phyloP scores from a whole-genome alignment of 176 grass and related monocot genomes.

The Phyllostachys edulis region DNA sequence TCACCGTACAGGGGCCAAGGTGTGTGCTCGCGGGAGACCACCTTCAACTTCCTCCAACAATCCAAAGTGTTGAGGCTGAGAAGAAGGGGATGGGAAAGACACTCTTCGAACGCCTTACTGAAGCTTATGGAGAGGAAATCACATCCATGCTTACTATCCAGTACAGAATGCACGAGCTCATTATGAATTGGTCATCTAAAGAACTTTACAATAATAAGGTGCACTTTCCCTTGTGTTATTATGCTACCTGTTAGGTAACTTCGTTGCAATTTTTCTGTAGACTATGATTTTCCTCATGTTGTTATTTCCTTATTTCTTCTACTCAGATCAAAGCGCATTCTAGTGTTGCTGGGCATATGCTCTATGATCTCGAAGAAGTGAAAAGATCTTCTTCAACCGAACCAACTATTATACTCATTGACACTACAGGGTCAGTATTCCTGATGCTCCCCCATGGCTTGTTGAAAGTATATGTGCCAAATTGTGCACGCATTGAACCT shows the following conservation, averaged over 20 bases:
- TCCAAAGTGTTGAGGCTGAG: conserved; percentile 90
- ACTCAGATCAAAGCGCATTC: conserved; percentile 84
- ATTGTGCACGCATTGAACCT: neutral
- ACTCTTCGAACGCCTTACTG: conserved; percentile 83
- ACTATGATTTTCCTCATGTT: neutral
- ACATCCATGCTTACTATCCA: conserved; percentile 89
- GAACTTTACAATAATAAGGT: conserved; percentile 97
- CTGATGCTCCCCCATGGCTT: conserved; percentile 4
- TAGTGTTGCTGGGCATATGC: conserved; percentile 75
- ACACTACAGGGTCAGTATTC: conserved; percentile 80
- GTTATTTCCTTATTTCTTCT: conserved; percentile 1
- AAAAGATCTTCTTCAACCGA: conserved; percentile 80
- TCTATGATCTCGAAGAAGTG: conserved; percentile 85
- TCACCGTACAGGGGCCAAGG: conserved; percentile 56
- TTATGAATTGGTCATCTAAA: conserved; percentile 97
- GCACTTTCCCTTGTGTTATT: neutral
- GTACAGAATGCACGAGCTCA: conserved; percentile 92
- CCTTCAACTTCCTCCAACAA: conserved; percentile 92
- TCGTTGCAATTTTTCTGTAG: neutral
- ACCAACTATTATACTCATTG: conserved; percentile 89
- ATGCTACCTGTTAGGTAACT: neutral
- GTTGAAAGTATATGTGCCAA: neutral
- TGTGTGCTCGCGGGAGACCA: conserved; percentile 94
- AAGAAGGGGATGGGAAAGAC: conserved; percentile 93
- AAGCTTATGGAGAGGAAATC: conserved; percentile 71